Percentiles rank a stretch among this genome's conserved stretches.
Evolutionary conservation across 1,284 basidiomycete genomes (phyloP).

Genomic region (Ceratobasidium sp.): DNA sequence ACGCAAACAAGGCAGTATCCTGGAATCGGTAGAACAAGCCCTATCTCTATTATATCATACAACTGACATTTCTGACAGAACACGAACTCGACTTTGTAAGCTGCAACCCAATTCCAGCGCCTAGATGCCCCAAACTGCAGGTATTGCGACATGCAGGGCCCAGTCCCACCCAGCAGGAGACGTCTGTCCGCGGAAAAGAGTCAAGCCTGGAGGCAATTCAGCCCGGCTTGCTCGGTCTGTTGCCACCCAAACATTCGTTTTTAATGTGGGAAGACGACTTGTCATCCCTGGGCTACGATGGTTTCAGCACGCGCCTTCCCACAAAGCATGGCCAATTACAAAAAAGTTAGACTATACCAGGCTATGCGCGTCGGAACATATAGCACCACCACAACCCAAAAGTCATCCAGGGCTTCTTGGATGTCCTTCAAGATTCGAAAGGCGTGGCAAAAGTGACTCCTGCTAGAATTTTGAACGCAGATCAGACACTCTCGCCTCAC

Average conservation of each 20-base stretch:
- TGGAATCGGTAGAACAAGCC: no score
- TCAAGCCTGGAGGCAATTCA: neutral
- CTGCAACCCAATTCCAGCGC: no score
- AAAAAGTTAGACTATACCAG: no score
- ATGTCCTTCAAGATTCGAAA: neutral
- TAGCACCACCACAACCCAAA: no score
- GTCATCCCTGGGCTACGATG: neutral
- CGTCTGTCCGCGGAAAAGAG: neutral
- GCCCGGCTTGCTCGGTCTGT: neutral
- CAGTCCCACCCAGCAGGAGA: neutral
- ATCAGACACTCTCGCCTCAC: neutral
- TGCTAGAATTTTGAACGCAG: neutral
- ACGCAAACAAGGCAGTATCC: no score
- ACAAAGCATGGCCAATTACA: no score
- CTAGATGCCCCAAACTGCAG: no score
- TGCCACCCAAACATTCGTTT: neutral
- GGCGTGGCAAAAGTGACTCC: neutral
- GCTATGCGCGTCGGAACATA: no score
- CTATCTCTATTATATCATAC: no score
- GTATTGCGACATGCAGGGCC: neutral
- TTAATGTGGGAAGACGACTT: neutral
- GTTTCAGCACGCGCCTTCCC: no score
- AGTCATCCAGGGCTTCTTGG: constrained; percentile 1
- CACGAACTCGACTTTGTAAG: no score
- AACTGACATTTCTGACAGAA: no score